Conservation (phyloP, 2,329 filamentous ascomycete species). For the Paraphoma chrysanthemicola region DNA sequence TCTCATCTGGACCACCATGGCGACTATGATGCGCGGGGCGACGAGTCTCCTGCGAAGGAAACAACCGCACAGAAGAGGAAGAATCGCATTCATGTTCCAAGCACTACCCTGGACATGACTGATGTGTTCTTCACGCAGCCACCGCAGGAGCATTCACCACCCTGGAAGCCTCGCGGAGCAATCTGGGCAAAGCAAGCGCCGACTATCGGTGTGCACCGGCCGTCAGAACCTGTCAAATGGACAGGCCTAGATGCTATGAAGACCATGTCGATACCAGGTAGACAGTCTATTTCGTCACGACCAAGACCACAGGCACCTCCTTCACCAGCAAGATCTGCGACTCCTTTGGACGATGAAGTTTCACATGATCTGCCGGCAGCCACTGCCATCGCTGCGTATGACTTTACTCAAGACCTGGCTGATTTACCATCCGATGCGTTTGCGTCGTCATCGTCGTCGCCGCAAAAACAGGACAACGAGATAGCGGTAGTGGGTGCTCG, state of each 20-base stretch:
- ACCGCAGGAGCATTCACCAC: constrained; percentile 50
- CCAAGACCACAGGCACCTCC: constrained; percentile 22
- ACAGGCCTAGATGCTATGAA: constrained; percentile 27
- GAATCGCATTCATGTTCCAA: constrained; percentile 54
- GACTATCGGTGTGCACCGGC: constrained; percentile 35
- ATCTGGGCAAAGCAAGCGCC: constrained; percentile 54
- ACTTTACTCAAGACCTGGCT: constrained; percentile 56
- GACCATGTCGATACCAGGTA: constrained; percentile 31
- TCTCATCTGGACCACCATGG: constrained; percentile 14
- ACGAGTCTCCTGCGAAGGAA: constrained; percentile 28
- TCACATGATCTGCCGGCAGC: constrained; percentile 16
- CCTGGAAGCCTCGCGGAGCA: constrained; percentile 54
- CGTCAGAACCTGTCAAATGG: constrained; percentile 20
- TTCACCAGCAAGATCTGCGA: constrained; percentile 12
- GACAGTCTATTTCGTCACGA: constrained; percentile 33
- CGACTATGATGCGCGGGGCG: constrained; percentile 12
- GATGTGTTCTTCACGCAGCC: constrained; percentile 54
- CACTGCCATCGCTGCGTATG: constrained; percentile 26
- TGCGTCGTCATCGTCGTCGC: constrained; percentile 63
- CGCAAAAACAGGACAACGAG: constrained; percentile 45
- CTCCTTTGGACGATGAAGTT: constrained; percentile 16
- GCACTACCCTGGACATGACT: constrained; percentile 47
- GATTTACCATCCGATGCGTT: constrained; percentile 71
- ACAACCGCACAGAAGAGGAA: constrained; percentile 44
- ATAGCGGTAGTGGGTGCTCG: constrained; percentile 39